These are phyloP conservation scores for Isatis lusitanica DNA, from an alignment of 441 rosid species.

Conservation along the genomic window DNA sequence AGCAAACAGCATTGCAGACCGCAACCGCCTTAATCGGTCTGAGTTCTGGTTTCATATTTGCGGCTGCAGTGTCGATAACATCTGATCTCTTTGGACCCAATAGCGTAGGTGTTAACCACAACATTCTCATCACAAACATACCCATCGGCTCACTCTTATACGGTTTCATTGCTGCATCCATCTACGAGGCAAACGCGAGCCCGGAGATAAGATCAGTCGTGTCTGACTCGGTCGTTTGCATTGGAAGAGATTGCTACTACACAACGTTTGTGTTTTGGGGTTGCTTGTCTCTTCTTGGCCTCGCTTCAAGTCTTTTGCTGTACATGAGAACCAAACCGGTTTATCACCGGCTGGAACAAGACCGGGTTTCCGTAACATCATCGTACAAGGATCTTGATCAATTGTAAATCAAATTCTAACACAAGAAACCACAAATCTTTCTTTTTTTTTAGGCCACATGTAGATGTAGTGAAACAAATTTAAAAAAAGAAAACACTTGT, in stretches of 20 bases:
- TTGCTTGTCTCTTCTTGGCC: slow-evolving; percentile 64
- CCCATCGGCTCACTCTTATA: slow-evolving; percentile 86
- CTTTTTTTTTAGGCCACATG: background rate
- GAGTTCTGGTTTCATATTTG: slow-evolving; percentile 93
- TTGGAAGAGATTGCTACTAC: slow-evolving; percentile 78
- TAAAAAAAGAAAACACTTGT: background rate
- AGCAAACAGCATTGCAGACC: slow-evolving; percentile 43
- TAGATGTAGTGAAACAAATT: background rate
- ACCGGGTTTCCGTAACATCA: slow-evolving; percentile 35
- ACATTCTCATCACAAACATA: slow-evolving; percentile 90
- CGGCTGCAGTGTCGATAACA: slow-evolving; percentile 91
- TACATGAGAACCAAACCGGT: slow-evolving; percentile 80
- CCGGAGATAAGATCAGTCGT: slow-evolving; percentile 7
- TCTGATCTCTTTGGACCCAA: slow-evolving; percentile 89
- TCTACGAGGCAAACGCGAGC: slow-evolving; percentile 63
- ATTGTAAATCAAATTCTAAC: slow-evolving; percentile 32
- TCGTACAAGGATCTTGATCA: slow-evolving; percentile 33
- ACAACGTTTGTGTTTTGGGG: slow-evolving; percentile 86
- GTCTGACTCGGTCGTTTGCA: slow-evolving; percentile 61
- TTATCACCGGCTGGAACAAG: slow-evolving; percentile 66
- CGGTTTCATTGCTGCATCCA: slow-evolving; percentile 73
- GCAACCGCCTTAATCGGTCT: slow-evolving; percentile 78
- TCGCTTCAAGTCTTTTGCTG: slow-evolving; percentile 56
- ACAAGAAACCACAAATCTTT: slow-evolving; percentile 17
- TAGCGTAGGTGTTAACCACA: slow-evolving; percentile 90